Base-by-base conservation (phyloP, 2,329 filamentous ascomycete genomes). In the Scytalidium lignicola region DNA sequence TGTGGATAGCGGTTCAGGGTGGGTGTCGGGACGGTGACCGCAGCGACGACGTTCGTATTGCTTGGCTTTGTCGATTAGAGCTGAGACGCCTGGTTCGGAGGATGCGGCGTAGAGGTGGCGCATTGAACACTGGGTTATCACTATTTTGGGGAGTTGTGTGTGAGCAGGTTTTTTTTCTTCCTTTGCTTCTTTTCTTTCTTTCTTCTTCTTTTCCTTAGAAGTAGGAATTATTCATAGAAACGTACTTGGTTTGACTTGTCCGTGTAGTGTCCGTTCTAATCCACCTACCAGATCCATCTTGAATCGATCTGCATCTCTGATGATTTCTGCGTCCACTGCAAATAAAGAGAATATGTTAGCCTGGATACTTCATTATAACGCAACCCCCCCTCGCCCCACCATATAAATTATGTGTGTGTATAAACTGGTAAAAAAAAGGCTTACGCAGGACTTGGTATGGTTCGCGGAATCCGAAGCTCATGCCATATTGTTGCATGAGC, bases 401-500 rank as follows among this genome's bases (percentile, higher is more conserved):
- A n/a, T n/a, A n/a, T n/a, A n/a, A n/a, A n/a, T n/a, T n/a, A n/a
- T n/a, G n/a, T n/a, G n/a, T n/a, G n/a, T 26, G 23, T 26, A 26
- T 26, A 26, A 28, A 39, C 44, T 50, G 28, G 45, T 42, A 51
- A 48, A 28, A 23, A 7, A 21, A 43, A 26, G 47, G 26, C 73
- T 50, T 72, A 86, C 82, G 75, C 41, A 96, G 74, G 46, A 95
- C 85, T 72, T 97, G 93, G 71, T 96, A 97, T 10, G 93, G 90
- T 70, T 93, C 88, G 59, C 91, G 88, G 68, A 96, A 96, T 52
- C 87, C 86, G 66, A 95, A 96, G 52, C 83, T 84, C 67, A 92
- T 79, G 64, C 85, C 83, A 78, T 91, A 96, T 65, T 92, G 86
- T 70, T 90, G 85, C 85, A 99, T 95, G 63, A 96, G 83, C 82